phyloP scores from a whole-genome alignment of 108 stramenopile genomes.

The Nitzschia sp. region DNA sequence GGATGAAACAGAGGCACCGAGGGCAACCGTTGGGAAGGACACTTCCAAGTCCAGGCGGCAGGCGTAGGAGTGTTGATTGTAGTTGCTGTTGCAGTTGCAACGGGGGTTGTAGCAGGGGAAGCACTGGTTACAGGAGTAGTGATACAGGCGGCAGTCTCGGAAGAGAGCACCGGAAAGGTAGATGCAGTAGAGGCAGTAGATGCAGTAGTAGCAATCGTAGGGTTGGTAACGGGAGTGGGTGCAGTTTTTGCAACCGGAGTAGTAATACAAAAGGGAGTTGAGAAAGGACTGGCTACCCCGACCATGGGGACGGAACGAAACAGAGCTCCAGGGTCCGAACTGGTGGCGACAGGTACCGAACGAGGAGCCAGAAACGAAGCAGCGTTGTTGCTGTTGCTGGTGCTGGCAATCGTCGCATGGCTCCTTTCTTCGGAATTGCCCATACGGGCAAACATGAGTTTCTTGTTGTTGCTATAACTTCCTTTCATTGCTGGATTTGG shows the following conservation, averaged over 20 bases:
- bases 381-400: not conserved
- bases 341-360: not conserved
- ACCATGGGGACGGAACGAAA: conserved; percentile 20
- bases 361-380: not conserved
- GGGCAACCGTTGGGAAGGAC: not conserved
- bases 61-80: not conserved
- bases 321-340: conserved; percentile 4
- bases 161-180: not conserved
- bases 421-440: not conserved
- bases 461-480: conserved; percentile 3
- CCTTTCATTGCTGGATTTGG: no score
- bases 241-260: not conserved
- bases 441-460: conserved; percentile 10
- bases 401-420: not conserved
- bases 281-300: not conserved
- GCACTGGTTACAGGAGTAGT: no score
- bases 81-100: not conserved
- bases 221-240: no score
- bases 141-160: not conserved
- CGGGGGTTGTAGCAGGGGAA: no score
- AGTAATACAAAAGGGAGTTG: not conserved
- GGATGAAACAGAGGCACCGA: conserved; percentile 22
- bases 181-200: not conserved
- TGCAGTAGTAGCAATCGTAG: not conserved
- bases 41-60: conserved; percentile 1